phyloP scores from a whole-genome alignment of 768 basidiomycete species.

The Boletus barrowsii region DNA sequence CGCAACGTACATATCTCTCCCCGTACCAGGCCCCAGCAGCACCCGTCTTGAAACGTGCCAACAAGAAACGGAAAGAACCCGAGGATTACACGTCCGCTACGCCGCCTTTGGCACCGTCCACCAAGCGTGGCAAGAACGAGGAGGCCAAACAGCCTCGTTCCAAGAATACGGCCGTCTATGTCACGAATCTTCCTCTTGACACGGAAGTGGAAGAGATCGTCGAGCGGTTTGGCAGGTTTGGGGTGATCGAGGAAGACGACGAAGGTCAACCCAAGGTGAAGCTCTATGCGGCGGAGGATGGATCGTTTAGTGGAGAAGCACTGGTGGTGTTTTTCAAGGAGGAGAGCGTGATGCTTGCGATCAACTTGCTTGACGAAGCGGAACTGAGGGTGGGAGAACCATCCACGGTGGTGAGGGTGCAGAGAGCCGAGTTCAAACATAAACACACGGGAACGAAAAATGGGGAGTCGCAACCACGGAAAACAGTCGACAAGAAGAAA shows the following conservation, averaged over 20 bases:
- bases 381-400: conserved; percentile 83
- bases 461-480: conserved; percentile 49
- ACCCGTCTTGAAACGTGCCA: conserved; percentile 75
- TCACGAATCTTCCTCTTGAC: conserved; percentile 78
- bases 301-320: conserved; percentile 90
- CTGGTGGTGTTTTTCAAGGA: conserved; percentile 97
- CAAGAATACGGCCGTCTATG: conserved; percentile 91
- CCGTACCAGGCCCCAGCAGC: conserved; percentile 74
- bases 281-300: conserved; percentile 87
- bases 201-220: conserved; percentile 70
- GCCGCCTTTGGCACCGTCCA: conserved; percentile 48
- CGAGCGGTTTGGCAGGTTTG: conserved; percentile 88
- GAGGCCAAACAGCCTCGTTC: conserved; percentile 56
- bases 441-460: conserved; percentile 47
- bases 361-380: conserved; percentile 86
- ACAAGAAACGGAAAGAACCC: conserved; percentile 74
- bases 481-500: conserved; percentile 75
- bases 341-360: conserved; percentile 84
- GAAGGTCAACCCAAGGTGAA: conserved; percentile 93
- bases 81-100: conserved; percentile 68
- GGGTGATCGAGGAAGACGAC: conserved; percentile 90
- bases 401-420: conserved; percentile 67
- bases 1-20: conserved; percentile 21
- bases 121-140: conserved; percentile 66
- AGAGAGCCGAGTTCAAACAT: conserved; percentile 75